Conservation (phyloP, 148 eudicot species). For the Nepenthes mirabilis region DNA sequence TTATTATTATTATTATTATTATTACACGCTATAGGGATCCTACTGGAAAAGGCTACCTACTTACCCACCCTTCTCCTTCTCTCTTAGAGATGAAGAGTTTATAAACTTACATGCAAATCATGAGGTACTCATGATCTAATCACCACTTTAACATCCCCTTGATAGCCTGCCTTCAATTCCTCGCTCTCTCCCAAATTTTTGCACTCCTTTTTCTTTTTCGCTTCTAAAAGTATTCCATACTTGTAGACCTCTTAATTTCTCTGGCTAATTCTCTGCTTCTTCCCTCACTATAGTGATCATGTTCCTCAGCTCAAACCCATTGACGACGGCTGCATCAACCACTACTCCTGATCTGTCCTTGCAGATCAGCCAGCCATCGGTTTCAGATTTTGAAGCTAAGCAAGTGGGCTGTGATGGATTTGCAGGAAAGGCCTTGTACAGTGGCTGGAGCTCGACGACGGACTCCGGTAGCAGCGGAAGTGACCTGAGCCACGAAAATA, state of each 20-base stretch:
- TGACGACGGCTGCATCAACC: slow-evolving; percentile 4
- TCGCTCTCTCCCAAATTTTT: neutral
- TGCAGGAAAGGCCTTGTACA: slow-evolving; percentile 1
- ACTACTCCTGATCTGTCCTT: slow-evolving; percentile 60
- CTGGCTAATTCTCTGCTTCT: too few relatives aligned
- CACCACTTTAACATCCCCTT: slow-evolving; percentile 2
- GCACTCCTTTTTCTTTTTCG: neutral
- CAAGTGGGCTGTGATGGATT: slow-evolving; percentile 7
- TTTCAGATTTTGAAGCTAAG: slow-evolving; percentile 11
- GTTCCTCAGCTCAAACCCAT: slow-evolving; percentile 16
- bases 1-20: too few relatives aligned
- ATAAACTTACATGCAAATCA: slow-evolving; percentile 54
- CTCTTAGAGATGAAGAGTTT: slow-evolving; percentile 9
- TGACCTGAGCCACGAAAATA: slow-evolving; percentile 42
- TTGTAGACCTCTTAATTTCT: neutral
- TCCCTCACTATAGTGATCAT: neutral
- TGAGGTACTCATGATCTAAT: slow-evolving; percentile 79
- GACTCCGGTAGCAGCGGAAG: slow-evolving; percentile 31
- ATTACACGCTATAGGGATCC: slow-evolving; percentile 5
- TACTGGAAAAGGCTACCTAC: slow-evolving; percentile 13
- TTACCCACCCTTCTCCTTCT: slow-evolving; percentile 5
- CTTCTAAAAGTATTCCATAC: neutral
- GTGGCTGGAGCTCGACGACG: slow-evolving; percentile 18
- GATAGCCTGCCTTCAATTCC: neutral
- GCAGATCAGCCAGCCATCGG: slow-evolving; percentile 54